Base-by-base conservation (phyloP, 2,329 filamentous ascomycete species). In the Magnaporthiopsis incrustans region DNA sequence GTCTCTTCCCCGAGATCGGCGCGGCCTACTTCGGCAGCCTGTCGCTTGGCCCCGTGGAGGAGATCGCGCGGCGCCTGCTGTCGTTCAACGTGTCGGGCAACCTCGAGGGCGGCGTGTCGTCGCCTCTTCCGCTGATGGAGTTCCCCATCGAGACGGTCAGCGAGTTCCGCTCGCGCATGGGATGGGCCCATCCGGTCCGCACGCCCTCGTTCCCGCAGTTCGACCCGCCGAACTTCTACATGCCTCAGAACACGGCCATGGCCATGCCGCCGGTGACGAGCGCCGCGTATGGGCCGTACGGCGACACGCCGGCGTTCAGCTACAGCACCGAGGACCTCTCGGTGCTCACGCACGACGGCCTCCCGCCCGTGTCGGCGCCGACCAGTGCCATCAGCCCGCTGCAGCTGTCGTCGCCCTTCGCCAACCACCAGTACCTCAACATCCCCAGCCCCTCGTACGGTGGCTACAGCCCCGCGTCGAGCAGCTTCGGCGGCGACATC, bases 1-100 rank as follows among this genome's bases (percentile, higher is more conserved):
- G 92, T 22, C 83, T 97, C 66, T 97, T 96, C 74, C 92, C 93
- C 3, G 92, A 96, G 73, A 89, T 97, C 69, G 93, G 92, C 60
- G 89, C 92, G 26, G 89, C 92, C 61, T 97, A 97, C 75, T 92
- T 94, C 70, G 90, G 90, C 60, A 89, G 88, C 69, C 81, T 97
- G 68, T 89, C 91, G 22, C 84, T 96, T 59, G 82, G 83, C 1
- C 92, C 93, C 0, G 87, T 98, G 38, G 92, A 97, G 74, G 89
- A 95, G 73, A 97, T 97, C 70, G 87, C 92, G 59, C 85, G 86
- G 60, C 86, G 90, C 50, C 84, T 96, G 33, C 82, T 88, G 68
- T 84, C 87, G 27, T 85, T 91, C 77, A 91, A 84, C 69, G 77
- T 86, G 27, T 82, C 83, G 5, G 81, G 83, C 66, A 79, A 79